Evolutionary conservation across 2,329 filamentous ascomycete species (phyloP), one percentile per base, ranked within the genome.

Genomic region (Fusarium floridanum): DNA sequence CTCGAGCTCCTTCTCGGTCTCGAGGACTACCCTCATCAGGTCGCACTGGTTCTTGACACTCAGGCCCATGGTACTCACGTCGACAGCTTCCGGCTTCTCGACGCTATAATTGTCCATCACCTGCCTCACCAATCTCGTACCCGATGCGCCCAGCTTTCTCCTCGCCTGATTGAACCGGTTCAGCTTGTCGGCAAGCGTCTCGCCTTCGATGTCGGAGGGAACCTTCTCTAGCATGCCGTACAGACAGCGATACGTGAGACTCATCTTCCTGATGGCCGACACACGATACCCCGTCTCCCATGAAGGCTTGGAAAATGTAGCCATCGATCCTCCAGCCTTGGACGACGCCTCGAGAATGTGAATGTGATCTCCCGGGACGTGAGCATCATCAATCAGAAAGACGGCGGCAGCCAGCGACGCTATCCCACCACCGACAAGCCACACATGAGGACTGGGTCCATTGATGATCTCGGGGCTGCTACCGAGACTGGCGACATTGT

Each of bases 21-120:
- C 77, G 1, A 79, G 73, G 20, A 79, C 77, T 1, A 79, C 77
- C 16, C 77, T 70, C 77, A 79, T 79, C 66, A 79, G 64, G 50
- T 79, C 77, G 20, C 77, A 79, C 20, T 79, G 77, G 67, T 79
- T 78, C 67, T 78, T 79, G 41, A 79, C 77, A 56, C 77, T 79
- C n/a, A 79, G 29, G 0, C 77, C 77, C 77, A 79, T 79, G 22
- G 77, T 76, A 27, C 41, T 77, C 37, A 79, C 73, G 6, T 79
- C 70, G 7, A 79, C 77, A 0, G 77, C 77, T 10, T 79, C 77
- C 0, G 77, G 77, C 5, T 37, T 69, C 32, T 79, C 77, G 10
- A 8, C 41, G 0, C 77, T 77, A 16, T 64, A 27, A 0, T 72
- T 56, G 7, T 77, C 77, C 17, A 73, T 24, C 14, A 59, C 57